These are phyloP conservation scores for Scheffersomyces amazonensis DNA, from an alignment of 805 yeast species.

Conservation along the genomic window DNA sequence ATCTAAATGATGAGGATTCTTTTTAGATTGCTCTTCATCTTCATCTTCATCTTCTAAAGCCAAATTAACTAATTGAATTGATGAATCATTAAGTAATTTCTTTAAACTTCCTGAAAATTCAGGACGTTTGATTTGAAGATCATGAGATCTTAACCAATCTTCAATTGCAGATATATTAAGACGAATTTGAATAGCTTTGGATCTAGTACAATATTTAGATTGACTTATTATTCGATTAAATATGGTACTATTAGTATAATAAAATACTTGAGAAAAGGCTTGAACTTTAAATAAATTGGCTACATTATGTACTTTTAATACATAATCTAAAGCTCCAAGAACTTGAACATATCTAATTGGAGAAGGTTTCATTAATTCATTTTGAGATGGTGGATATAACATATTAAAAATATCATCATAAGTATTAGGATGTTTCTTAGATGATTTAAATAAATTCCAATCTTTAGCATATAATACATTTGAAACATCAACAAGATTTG, in stretches of 20 bases:
- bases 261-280: conserved; percentile 71
- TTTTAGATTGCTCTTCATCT: conserved; percentile 21
- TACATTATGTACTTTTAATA: conserved; percentile 75
- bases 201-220: conserved; percentile 71
- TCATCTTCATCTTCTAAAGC: conserved; percentile 15
- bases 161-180: conserved; percentile 83
- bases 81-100: conserved; percentile 11
- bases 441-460: conserved; percentile 52
- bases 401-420: conserved; percentile 73
- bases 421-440: conserved; percentile 41
- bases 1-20: conserved; percentile 46
- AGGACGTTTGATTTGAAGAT: conserved; percentile 40
- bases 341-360: conserved; percentile 84
- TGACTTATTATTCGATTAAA: conserved; percentile 72
- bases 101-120: conserved; percentile 29
- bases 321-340: conserved; percentile 83
- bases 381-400: conserved; percentile 81
- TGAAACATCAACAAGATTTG: conserved; percentile 79
- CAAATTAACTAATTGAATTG: conserved; percentile 18
- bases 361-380: conserved; percentile 81
- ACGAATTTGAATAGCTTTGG: conserved; percentile 85
- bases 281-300: conserved; percentile 78
- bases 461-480: conserved; percentile 72
- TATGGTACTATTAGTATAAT: conserved; percentile 68
- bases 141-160: conserved; percentile 85